These are phyloP conservation scores for Sclerotinia spermophila DNA, from an alignment of 2,329 filamentous ascomycete genomes.

Conservation along the genomic window DNA sequence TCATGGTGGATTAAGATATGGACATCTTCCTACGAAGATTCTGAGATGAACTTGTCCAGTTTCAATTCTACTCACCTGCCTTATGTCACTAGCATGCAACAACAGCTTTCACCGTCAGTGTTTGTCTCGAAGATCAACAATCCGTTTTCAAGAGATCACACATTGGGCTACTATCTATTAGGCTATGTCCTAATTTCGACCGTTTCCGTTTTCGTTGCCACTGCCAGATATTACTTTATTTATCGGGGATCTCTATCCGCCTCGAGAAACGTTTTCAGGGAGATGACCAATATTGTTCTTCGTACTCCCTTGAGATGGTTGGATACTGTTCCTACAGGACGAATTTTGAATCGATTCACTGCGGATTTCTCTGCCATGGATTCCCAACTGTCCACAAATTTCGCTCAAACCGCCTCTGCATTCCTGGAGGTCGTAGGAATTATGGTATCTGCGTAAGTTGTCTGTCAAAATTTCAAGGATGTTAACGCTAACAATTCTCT, in stretches of 20 bases:
- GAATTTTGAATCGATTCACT: slow-evolving; percentile 73
- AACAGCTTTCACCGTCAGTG: slow-evolving; percentile 40
- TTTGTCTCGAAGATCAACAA: slow-evolving; percentile 8
- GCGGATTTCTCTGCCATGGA: slow-evolving; percentile 71
- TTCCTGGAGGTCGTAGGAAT: slow-evolving; percentile 59
- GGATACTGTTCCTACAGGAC: slow-evolving; percentile 71
- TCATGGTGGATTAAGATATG: slow-evolving; percentile 63
- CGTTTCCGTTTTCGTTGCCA: slow-evolving; percentile 47
- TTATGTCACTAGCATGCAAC: slow-evolving; percentile 19
- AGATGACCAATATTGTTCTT: slow-evolving; percentile 62
- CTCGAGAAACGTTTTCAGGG: slow-evolving; percentile 61
- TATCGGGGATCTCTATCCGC: slow-evolving; percentile 62
- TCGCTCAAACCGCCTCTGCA: slow-evolving; percentile 56
- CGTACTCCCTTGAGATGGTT: slow-evolving; percentile 70
- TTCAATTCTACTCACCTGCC: slow-evolving; percentile 15
- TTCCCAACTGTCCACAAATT: slow-evolving; percentile 58
- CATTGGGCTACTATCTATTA: slow-evolving; percentile 55
- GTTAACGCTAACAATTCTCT: slow-evolving; percentile 5
- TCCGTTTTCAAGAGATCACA: slow-evolving; percentile 13
- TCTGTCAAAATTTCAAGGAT: not conserved
- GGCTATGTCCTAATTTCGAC: slow-evolving; percentile 62
- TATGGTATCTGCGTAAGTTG: slow-evolving; percentile 50
- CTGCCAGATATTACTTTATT: slow-evolving; percentile 54
- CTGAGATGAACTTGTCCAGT: slow-evolving; percentile 14
- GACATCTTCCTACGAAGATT: slow-evolving; percentile 46